Evolutionary conservation across 106 monocot species (phyloP).

Genomic region (Amphibolis antarctica): DNA sequence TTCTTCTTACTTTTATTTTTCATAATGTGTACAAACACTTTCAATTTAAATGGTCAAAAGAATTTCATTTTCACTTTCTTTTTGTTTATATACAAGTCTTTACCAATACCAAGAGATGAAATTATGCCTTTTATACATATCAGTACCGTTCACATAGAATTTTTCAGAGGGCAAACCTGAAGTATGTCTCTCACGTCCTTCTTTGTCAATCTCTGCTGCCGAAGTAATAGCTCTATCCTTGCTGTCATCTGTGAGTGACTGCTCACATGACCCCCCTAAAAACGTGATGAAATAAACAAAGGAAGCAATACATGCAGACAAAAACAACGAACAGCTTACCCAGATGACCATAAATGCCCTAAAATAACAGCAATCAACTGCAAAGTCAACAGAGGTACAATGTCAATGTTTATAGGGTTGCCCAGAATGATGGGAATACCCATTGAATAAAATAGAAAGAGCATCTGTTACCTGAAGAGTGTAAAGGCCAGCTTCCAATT

Average conservation of each 20-base stretch:
- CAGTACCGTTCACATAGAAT: background rate
- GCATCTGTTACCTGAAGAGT: slow-evolving; percentile 62
- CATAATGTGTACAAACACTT: too few relatives aligned
- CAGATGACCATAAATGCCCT: slow-evolving; percentile 91
- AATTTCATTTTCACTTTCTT: too few relatives aligned
- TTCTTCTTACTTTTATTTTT: too few relatives aligned
- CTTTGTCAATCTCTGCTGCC: slow-evolving; percentile 78
- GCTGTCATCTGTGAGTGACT: slow-evolving; percentile 66
- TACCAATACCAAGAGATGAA: too few relatives aligned
- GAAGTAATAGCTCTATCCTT: slow-evolving; percentile 78
- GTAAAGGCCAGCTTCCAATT: slow-evolving; percentile 92
- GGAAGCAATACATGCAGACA: background rate
- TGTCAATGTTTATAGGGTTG: background rate
- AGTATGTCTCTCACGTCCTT: slow-evolving; percentile 75
- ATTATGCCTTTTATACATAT: background rate
- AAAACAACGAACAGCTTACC: slow-evolving; percentile 34
- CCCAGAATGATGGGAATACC: background rate
- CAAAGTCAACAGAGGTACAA: background rate
- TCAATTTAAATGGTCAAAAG: too few relatives aligned
- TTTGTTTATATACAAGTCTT: too few relatives aligned
- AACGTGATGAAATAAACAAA: background rate
- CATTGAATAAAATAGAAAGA: background rate
- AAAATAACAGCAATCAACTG: slow-evolving; percentile 86
- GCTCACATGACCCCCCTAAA: slow-evolving; percentile 2
- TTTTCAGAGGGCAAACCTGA: slow-evolving; percentile 35